These are phyloP conservation scores for Aspergillus caelatus DNA, from an alignment of 2,329 filamentous ascomycete species.

Conservation along the genomic window DNA sequence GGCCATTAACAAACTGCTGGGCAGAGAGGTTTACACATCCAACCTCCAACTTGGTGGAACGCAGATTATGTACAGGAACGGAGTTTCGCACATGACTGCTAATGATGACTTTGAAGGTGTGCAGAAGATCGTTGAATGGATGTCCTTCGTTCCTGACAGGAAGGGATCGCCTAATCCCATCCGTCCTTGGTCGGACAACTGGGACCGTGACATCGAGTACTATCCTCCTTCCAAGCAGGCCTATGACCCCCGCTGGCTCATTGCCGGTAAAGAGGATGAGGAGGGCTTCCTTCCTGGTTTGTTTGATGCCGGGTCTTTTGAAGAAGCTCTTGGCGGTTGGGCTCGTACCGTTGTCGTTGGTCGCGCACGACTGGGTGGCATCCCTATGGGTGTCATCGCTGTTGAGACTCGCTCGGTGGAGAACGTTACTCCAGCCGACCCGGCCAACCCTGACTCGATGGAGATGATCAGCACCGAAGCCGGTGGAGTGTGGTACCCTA, in stretches of 20 bases:
- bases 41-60: conserved; percentile 99
- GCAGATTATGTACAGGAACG: conserved; percentile 99
- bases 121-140: conserved; percentile 96
- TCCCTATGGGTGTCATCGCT: conserved; percentile 96
- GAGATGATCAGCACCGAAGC: conserved; percentile 94
- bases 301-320: conserved; percentile 95
- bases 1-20: conserved; percentile 96
- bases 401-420: conserved; percentile 96
- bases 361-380: conserved; percentile 92
- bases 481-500: conserved; percentile 99
- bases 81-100: conserved; percentile 98
- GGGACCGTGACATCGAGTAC: conserved; percentile 91
- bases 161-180: conserved; percentile 93
- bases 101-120: conserved; percentile 97
- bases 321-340: conserved; percentile 96
- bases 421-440: conserved; percentile 94
- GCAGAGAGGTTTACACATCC: conserved; percentile 97
- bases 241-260: conserved; percentile 94
- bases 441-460: conserved; percentile 96
- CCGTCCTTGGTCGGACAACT: conserved; percentile 78
- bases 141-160: conserved; percentile 96
- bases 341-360: conserved; percentile 95
- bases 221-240: conserved; percentile 77
- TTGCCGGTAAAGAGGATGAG: conserved; percentile 81
- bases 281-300: conserved; percentile 85